Conservation (phyloP, 2,329 filamentous ascomycete species). For the Ascocoryne sarcoides region DNA sequence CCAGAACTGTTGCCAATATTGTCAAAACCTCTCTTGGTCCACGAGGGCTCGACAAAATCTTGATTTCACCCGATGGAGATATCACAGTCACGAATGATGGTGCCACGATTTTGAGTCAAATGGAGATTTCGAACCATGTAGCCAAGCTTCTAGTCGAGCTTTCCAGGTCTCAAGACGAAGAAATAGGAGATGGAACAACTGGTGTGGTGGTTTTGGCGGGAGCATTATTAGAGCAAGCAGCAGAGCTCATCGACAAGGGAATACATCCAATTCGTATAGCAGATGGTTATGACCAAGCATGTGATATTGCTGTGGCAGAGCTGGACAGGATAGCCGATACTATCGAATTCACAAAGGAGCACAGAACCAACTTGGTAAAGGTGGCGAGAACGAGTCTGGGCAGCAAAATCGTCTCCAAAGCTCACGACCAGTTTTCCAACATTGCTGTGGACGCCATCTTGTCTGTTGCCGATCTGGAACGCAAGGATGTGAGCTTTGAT, state of each 20-base stretch:
- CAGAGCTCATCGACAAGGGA: conserved; percentile 98
- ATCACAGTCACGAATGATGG: conserved; percentile 99
- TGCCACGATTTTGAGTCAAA: conserved; percentile 92
- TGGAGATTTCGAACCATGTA: conserved; percentile 98
- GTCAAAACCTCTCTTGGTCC: conserved; percentile 96
- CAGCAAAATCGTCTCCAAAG: conserved; percentile 98
- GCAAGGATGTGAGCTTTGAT: conserved; percentile 97
- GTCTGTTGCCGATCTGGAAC: conserved; percentile 89
- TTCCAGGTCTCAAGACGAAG: conserved; percentile 96
- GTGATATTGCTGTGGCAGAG: conserved; percentile 89
- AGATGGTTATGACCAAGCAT: conserved; percentile 95
- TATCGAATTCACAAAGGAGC: conserved; percentile 72
- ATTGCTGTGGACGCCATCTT: conserved; percentile 96
- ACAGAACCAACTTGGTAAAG: conserved; percentile 82
- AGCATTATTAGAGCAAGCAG: conserved; percentile 89
- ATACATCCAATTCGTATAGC: conserved; percentile 98
- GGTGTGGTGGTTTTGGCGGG: conserved; percentile 95
- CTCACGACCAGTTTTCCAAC: conserved; percentile 94
- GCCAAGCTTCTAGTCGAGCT: conserved; percentile 94
- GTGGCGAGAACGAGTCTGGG: conserved; percentile 93
- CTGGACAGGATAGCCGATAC: conserved; percentile 88
- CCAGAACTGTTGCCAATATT: conserved; percentile 90
- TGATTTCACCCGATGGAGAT: conserved; percentile 96
- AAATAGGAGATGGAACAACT: conserved; percentile 97
- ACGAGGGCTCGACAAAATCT: conserved; percentile 94